Conservation (phyloP, 2,329 filamentous ascomycete species). For the Ophiostoma perfectum region DNA sequence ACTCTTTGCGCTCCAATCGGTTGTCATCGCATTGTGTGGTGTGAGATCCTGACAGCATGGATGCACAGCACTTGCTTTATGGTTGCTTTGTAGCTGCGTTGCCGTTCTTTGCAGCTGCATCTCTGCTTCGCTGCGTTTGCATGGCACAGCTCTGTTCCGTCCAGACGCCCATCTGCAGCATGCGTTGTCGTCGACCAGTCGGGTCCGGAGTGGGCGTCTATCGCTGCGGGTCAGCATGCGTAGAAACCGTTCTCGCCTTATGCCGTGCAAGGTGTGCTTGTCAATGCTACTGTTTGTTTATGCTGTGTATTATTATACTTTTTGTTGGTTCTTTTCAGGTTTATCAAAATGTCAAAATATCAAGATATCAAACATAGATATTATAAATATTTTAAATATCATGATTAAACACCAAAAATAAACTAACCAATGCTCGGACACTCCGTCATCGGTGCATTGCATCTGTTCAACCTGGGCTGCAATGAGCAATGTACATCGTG, state of each 20-base stretch:
- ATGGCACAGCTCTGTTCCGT: too few relatives aligned
- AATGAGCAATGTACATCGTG: neutral
- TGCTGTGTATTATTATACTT: neutral
- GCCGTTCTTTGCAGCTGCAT: neutral
- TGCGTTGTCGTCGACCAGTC: conserved; percentile 4
- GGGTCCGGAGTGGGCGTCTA: neutral
- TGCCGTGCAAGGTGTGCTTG: neutral
- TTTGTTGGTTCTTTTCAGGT: too few relatives aligned
- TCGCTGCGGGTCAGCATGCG: neutral
- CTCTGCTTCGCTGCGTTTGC: neutral
- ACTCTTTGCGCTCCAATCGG: neutral
- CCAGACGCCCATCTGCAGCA: too few relatives aligned
- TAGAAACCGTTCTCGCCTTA: neutral
- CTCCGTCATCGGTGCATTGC: conserved; percentile 7
- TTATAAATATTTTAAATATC: too few relatives aligned
- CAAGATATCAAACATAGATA: too few relatives aligned
- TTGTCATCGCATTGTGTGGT: neutral
- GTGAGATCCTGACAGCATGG: neutral
- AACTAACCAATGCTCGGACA: too few relatives aligned
- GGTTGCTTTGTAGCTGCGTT: too few relatives aligned
- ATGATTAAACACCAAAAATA: neutral
- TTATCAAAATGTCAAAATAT: too few relatives aligned
- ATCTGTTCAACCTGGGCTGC: neutral
- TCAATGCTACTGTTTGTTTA: too few relatives aligned
- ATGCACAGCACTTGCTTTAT: neutral